A percentile compares a stretch with the other conserved stretches of the same genome.
These are phyloP conservation scores for Thalassiosira livingstoniorum DNA, from an alignment of 352 stramenopile genomes.

Conservation along the genomic window DNA sequence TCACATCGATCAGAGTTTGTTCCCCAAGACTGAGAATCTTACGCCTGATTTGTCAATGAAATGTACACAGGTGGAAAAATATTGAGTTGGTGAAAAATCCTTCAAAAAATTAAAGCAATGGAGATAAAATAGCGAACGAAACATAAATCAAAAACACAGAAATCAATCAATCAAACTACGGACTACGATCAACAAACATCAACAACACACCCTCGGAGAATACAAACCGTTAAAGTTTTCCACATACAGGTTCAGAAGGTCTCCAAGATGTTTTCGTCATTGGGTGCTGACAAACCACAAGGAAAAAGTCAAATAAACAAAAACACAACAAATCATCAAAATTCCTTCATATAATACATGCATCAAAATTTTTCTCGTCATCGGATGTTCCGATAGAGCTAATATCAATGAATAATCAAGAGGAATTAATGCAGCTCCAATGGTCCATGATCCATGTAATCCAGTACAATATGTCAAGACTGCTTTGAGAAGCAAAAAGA, in stretches of 20 bases:
- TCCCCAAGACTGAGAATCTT: too few species aligned
- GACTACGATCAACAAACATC: too few species aligned
- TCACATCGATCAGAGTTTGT: too few species aligned
- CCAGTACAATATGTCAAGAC: too few species aligned
- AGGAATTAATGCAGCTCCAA: too few species aligned
- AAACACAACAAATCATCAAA: background rate
- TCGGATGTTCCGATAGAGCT: conserved; percentile 30
- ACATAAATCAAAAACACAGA: background rate
- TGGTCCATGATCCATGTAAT: too few species aligned
- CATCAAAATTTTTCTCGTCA: conserved; percentile 14
- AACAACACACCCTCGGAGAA: conserved; percentile 30
- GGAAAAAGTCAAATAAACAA: background rate
- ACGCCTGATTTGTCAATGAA: too few species aligned
- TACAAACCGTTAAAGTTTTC: conserved; percentile 38
- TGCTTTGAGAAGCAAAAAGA: too few species aligned
- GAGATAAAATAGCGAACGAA: too few species aligned
- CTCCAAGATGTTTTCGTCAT: conserved; percentile 13
- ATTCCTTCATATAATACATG: conserved; percentile 42
- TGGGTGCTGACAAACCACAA: background rate
- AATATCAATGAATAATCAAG: conserved; percentile 13
- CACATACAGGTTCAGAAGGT: conserved; percentile 11
- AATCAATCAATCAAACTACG: background rate
- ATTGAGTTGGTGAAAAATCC: too few species aligned
- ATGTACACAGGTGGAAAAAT: too few species aligned
- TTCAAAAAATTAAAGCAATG: too few species aligned